Evolutionary conservation across 2,329 filamentous ascomycete genomes (phyloP).

Genomic region (Pezicula carpinea): DNA sequence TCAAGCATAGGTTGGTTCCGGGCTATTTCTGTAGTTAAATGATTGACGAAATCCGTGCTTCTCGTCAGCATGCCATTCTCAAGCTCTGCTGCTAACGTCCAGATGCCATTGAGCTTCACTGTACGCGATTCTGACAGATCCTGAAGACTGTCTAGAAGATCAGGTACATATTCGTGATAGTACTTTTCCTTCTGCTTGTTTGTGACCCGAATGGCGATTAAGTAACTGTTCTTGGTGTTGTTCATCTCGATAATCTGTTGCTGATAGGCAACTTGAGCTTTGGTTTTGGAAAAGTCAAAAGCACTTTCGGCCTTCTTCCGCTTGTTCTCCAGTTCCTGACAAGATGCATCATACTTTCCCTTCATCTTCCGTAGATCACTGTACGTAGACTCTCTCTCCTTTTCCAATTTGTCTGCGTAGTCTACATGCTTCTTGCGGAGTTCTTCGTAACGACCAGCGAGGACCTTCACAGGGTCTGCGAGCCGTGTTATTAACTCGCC

Average conservation of each 20-base stretch:
- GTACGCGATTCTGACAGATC: conserved; percentile 89
- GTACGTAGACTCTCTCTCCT: conserved; percentile 81
- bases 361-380: conserved; percentile 85
- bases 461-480: conserved; percentile 78
- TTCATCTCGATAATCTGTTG: conserved; percentile 94
- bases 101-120: conserved; percentile 76
- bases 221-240: conserved; percentile 96
- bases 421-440: conserved; percentile 87
- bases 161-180: conserved; percentile 94
- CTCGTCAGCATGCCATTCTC: conserved; percentile 75
- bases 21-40: conserved; percentile 74
- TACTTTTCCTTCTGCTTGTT: conserved; percentile 98
- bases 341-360: conserved; percentile 85
- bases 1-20: conserved; percentile 86
- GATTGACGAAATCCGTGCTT: conserved; percentile 67
- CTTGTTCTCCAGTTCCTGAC: conserved; percentile 89
- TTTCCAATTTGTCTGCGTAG: conserved; percentile 82
- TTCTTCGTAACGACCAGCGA: conserved; percentile 77
- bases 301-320: conserved; percentile 92
- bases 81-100: conserved; percentile 74
- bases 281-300: conserved; percentile 81
- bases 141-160: conserved; percentile 88
- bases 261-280: conserved; percentile 86
- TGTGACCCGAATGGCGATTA: conserved; percentile 92
- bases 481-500: conserved; percentile 74